Evolutionary conservation across 2,329 filamentous ascomycete species (phyloP).

Genomic region (Sclerotinia trifoliorum): DNA sequence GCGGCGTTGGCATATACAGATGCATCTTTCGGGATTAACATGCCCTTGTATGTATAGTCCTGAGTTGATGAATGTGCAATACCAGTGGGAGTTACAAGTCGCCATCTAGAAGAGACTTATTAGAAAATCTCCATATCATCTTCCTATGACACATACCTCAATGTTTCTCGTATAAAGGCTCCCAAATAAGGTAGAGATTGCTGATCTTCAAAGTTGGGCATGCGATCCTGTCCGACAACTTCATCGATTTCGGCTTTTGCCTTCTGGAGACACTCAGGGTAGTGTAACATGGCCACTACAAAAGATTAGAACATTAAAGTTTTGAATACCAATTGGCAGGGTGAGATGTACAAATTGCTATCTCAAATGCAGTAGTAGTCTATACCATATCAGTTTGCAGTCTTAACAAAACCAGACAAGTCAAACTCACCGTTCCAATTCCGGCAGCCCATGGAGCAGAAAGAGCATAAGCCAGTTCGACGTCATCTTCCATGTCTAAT

Average conservation of each 20-base stretch:
- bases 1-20: slow-evolving; percentile 5
- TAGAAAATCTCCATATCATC: neutral
- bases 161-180: neutral
- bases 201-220: slow-evolving; percentile 1
- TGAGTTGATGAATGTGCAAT: neutral
- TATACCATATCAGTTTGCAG: neutral
- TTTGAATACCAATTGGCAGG: too few species aligned
- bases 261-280: neutral
- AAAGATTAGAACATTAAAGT: too few species aligned
- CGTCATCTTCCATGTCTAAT: neutral
- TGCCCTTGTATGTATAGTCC: slow-evolving; percentile 1
- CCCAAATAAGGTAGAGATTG: slow-evolving; percentile 1
- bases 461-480: slow-evolving; percentile 2
- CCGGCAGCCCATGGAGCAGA: slow-evolving; percentile 3
- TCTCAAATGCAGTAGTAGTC: slow-evolving; percentile 3
- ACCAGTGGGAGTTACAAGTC: neutral
- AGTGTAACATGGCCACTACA: slow-evolving; percentile 1
- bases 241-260: neutral
- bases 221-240: slow-evolving; percentile 4
- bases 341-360: neutral
- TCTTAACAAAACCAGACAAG: neutral
- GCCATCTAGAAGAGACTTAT: neutral
- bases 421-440: neutral
- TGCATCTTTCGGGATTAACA: slow-evolving; percentile 1
- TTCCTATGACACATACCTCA: neutral